Evolutionary conservation across 352 stramenopile genomes (phyloP), one percentile per base, ranked within the genome.

Genomic region (Thalassiosira mediterranea): DNA sequence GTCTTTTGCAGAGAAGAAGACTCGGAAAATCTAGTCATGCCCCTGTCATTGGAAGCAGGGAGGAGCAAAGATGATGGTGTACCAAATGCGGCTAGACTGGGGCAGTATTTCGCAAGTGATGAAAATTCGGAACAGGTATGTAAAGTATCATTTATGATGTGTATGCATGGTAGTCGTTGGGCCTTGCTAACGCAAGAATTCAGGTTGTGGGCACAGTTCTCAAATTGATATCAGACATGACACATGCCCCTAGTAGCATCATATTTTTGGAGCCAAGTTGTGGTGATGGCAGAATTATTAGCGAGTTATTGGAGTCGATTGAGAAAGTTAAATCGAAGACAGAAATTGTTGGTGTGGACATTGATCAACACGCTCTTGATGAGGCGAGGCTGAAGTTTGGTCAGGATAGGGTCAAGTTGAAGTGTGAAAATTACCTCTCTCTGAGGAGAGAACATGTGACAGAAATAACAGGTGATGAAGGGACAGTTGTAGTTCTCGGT

Each of bases 41-140:
- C 32, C 10, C 19, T 52, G 40, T n/a, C 15, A 44, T 26, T 11
- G 25, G 2, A 60, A 60, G 26, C 51, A 34, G 25, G n/a, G n/a
- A n/a, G 15, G 10, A 34, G 48, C 48, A 32, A 57, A 10, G 17
- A 4, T 32, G 25, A 21, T 15, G 25, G 26, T 34, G 37, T 26
- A 42, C 1, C 51, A 44, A 70, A 32, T 37, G 58, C 67, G 47
- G 57, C 57, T 31, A 70, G 28, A 28, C 67, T 76, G 31, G 67
- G 67, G 28, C 67, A 76, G 37, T 76, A 76, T 21, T 76, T 76
- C 57, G 67, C 67, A 38, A 76, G 67, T 64, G 28, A 68, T 3
- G 34, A 76, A 17, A 76, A 70, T 51, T 54, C 57, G n/a, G n/a
- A n/a, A n/a, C n/a, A n/a, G n/a, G n/a, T n/a, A n/a, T n/a, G n/a